Conservation (phyloP, 2,329 filamentous ascomycete genomes). For the Drechslerella stenobrocha region DNA sequence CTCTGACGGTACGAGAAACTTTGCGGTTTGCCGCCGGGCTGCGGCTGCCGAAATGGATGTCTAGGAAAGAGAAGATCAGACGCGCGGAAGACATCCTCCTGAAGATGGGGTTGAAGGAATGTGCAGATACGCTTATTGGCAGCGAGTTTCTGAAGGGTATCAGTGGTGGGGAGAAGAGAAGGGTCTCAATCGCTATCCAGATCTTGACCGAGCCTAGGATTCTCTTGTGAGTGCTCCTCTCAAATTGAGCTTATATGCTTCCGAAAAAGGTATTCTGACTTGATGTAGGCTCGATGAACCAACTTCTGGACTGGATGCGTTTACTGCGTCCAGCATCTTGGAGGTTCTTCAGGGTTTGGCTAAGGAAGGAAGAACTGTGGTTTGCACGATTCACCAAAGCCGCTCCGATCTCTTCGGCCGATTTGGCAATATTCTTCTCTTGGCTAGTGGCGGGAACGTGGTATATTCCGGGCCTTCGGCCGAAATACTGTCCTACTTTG, state of each 20-base stretch:
- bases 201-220: constrained; percentile 75
- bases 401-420: constrained; percentile 71
- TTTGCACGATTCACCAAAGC: constrained; percentile 78
- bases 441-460: constrained; percentile 70
- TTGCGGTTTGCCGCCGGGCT: constrained; percentile 71
- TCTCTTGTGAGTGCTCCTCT: constrained; percentile 58
- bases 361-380: constrained; percentile 71
- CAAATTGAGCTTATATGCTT: neutral
- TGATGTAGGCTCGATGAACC: constrained; percentile 67
- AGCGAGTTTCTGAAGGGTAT: constrained; percentile 75
- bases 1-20: constrained; percentile 74
- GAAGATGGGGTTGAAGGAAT: constrained; percentile 77
- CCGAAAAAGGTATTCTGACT: neutral
- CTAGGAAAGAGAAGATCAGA: constrained; percentile 66
- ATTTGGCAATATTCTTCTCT: constrained; percentile 71
- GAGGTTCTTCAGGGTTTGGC: constrained; percentile 72
- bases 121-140: constrained; percentile 73
- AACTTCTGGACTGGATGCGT: constrained; percentile 74
- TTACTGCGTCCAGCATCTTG: constrained; percentile 75
- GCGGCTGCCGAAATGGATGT: constrained; percentile 71
- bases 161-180: constrained; percentile 75
- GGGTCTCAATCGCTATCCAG: constrained; percentile 76
- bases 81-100: constrained; percentile 72
- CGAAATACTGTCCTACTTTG: constrained; percentile 69
- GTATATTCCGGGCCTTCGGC: constrained; percentile 68